These are phyloP conservation scores for Dioscorea dumetorum DNA, from an alignment of 106 monocot genomes.

Conservation along the genomic window DNA sequence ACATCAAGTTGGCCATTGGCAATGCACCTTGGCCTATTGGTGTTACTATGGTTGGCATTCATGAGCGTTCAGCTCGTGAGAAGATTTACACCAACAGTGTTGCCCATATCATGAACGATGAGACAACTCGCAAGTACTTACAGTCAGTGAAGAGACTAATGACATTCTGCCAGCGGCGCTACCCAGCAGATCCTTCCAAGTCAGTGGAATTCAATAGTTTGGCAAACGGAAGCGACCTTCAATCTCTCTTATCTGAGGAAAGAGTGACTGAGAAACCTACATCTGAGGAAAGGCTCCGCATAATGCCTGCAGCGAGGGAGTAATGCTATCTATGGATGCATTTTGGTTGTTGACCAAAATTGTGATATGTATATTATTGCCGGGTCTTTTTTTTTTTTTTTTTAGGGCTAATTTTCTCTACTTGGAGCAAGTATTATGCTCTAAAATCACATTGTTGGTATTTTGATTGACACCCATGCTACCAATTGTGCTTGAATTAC, in stretches of 20 bases:
- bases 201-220: slow-evolving; percentile 98
- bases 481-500: too few relatives aligned
- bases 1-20: slow-evolving; percentile 90
- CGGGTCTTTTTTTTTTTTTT: too few relatives aligned
- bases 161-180: slow-evolving; percentile 82
- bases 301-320: slow-evolving; percentile 41
- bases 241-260: slow-evolving; percentile 59
- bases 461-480: too few relatives aligned
- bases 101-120: slow-evolving; percentile 98
- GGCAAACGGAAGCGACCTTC: slow-evolving; percentile 91
- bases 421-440: too few relatives aligned
- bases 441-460: too few relatives aligned
- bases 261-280: slow-evolving; percentile 9
- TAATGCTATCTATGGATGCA: not conserved
- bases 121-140: slow-evolving; percentile 91
- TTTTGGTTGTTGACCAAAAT: too few relatives aligned
- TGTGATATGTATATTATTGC: too few relatives aligned
- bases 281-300: slow-evolving; percentile 55
- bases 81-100: slow-evolving; percentile 98
- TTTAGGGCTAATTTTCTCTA: too few relatives aligned
- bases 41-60: slow-evolving; percentile 99
- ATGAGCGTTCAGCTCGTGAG: slow-evolving; percentile 95
- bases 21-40: slow-evolving; percentile 99
- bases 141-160: slow-evolving; percentile 95
- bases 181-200: slow-evolving; percentile 79